Conservation (phyloP, 495 filamentous ascomycete genomes). For the Aspergillus diversus region DNA sequence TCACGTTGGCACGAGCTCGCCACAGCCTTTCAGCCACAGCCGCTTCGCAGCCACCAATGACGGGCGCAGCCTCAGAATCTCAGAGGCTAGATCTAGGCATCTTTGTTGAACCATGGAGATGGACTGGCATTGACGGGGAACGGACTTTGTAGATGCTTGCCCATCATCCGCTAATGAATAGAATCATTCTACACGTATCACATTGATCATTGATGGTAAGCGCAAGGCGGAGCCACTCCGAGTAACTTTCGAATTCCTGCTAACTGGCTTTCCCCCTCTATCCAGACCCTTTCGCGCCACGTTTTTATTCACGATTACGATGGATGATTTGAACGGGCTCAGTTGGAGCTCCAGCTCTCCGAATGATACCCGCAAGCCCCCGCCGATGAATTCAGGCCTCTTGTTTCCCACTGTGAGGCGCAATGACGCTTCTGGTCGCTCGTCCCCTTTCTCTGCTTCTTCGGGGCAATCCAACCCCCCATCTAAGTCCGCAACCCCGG, state of each 20-base stretch:
- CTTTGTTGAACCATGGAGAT: neutral
- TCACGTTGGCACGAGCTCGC: neutral
- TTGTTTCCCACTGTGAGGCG: constrained; percentile 63
- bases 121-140: neutral
- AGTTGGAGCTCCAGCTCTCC: constrained; percentile 52
- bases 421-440: constrained; percentile 65
- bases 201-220: constrained; percentile 25
- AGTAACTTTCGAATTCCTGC: neutral
- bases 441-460: constrained; percentile 66
- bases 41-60: neutral
- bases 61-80: neutral
- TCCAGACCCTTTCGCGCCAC: constrained; percentile 25
- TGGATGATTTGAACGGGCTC: constrained; percentile 63
- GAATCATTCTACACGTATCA: constrained; percentile 7
- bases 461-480: constrained; percentile 52
- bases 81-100: neutral
- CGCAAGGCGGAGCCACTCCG: neutral
- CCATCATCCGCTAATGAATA: neutral
- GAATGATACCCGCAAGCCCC: constrained; percentile 47
- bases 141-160: neutral
- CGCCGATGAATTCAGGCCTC: constrained; percentile 55
- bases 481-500: constrained; percentile 62
- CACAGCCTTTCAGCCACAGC: neutral
- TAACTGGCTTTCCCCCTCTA: constrained; percentile 10
- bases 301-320: constrained; percentile 31